phyloP scores from a whole-genome alignment of 2,329 filamentous ascomycete genomes.

The Paecilomyces sp. region DNA sequence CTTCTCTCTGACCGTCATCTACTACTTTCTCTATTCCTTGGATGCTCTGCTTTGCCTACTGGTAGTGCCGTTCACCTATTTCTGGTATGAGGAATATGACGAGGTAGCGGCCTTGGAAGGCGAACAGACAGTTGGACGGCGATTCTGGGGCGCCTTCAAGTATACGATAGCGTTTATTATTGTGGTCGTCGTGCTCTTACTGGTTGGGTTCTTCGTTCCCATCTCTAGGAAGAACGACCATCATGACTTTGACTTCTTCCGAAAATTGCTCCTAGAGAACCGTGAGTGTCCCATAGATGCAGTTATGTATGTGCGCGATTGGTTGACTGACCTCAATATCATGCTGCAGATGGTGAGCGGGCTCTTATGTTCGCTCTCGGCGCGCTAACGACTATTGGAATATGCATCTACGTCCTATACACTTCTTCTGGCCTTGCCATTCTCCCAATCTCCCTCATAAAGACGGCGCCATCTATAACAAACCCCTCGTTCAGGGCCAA shows the following conservation, averaged over 20 bases:
- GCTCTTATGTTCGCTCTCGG: constrained; percentile 85
- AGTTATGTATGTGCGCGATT: neutral
- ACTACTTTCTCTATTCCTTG: constrained; percentile 86
- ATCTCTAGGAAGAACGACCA: constrained; percentile 61
- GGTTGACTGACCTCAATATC: constrained; percentile 4
- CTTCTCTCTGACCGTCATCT: constrained; percentile 75
- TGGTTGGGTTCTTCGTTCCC: constrained; percentile 91
- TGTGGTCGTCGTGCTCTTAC: constrained; percentile 68
- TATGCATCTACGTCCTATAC: constrained; percentile 79
- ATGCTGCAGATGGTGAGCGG: constrained; percentile 66
- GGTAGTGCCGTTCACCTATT: constrained; percentile 92
- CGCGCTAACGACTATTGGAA: constrained; percentile 79
- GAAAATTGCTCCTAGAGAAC: constrained; percentile 72
- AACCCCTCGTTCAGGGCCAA: constrained; percentile 69
- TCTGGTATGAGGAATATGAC: constrained; percentile 96
- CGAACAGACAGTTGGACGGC: constrained; percentile 60
- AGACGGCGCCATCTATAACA: constrained; percentile 79
- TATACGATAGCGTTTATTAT: constrained; percentile 82
- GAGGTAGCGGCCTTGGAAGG: constrained; percentile 79
- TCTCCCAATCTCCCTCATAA: constrained; percentile 84
- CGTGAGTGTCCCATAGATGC: constrained; percentile 41
- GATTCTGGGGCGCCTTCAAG: constrained; percentile 78
- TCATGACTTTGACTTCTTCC: constrained; percentile 85
- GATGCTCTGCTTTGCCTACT: constrained; percentile 85
- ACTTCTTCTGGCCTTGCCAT: constrained; percentile 83